These are phyloP conservation scores for Aurinia saxatilis DNA, from an alignment of 345 rosid genomes.

Conservation along the genomic window DNA sequence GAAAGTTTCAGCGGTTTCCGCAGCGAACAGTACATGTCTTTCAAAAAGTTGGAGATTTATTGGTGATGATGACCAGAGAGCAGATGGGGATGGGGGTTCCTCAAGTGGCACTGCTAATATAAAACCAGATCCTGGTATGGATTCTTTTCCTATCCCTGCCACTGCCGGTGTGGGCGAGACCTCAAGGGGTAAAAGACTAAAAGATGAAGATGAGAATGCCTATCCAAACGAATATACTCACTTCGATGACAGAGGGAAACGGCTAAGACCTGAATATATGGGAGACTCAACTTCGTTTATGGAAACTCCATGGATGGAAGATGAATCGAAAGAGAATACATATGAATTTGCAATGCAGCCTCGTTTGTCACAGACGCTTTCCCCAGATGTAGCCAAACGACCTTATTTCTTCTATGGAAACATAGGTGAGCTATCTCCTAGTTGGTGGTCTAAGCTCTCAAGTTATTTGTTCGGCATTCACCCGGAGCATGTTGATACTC, in stretches of 20 bases:
- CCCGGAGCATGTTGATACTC: constrained; percentile 69
- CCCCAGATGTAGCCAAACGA: constrained; percentile 42
- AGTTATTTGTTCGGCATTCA: constrained; percentile 48
- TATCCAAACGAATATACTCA: constrained; percentile 11
- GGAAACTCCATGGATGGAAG: constrained; percentile 40
- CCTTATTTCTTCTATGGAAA: constrained; percentile 82
- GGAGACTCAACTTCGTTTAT: constrained; percentile 38
- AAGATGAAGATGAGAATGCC: constrained; percentile 42
- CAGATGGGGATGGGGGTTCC: constrained; percentile 14
- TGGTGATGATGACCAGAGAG: constrained; percentile 17
- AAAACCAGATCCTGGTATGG: constrained; percentile 32
- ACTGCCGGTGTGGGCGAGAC: constrained; percentile 29
- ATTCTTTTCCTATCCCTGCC: constrained; percentile 25
- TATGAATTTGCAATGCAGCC: constrained; percentile 30
- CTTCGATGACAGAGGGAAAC: constrained; percentile 45
- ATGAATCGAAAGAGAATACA: constrained; percentile 20
- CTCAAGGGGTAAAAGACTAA: constrained; percentile 58
- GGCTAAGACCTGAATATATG: constrained; percentile 46
- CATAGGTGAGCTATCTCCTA: constrained; percentile 38
- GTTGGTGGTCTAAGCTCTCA: constrained; percentile 59
- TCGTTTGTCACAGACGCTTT: constrained; percentile 37
- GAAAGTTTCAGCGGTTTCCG: constrained; percentile 13
- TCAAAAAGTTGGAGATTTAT: constrained; percentile 20
- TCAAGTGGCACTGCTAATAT: constrained; percentile 27
- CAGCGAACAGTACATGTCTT: constrained; percentile 5